These are phyloP conservation scores for Raffaelea albimanens DNA, from an alignment of 2,329 filamentous ascomycete genomes.

Conservation along the genomic window DNA sequence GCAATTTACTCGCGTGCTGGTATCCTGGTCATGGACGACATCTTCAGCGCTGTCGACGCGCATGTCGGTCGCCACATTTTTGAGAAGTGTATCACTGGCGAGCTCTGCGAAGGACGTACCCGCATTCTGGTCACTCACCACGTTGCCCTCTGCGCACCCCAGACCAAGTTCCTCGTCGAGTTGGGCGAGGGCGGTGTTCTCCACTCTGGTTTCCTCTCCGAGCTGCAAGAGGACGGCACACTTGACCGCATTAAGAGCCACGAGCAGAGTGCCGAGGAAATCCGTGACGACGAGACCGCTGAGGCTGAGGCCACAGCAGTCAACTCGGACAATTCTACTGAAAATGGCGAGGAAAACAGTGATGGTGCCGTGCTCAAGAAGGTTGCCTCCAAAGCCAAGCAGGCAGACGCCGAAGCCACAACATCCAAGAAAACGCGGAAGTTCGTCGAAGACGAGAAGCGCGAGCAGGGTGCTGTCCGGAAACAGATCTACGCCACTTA, in stretches of 20 bases:
- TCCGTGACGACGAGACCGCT: slow-evolving; percentile 34
- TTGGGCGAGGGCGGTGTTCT: slow-evolving; percentile 59
- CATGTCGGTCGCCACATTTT: slow-evolving; percentile 74
- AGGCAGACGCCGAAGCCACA: background rate
- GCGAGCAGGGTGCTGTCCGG: slow-evolving; percentile 61
- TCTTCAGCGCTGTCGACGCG: slow-evolving; percentile 74
- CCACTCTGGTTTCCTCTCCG: slow-evolving; percentile 54
- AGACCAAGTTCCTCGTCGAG: slow-evolving; percentile 65
- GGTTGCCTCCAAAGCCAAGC: slow-evolving; percentile 5
- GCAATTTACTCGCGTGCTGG: slow-evolving; percentile 72
- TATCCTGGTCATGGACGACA: slow-evolving; percentile 71
- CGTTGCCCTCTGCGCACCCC: slow-evolving; percentile 59
- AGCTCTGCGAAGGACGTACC: slow-evolving; percentile 60
- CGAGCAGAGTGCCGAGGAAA: slow-evolving; percentile 36
- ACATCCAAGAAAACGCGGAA: slow-evolving; percentile 50
- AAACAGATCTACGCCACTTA: slow-evolving; percentile 59
- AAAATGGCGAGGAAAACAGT: slow-evolving; percentile 15
- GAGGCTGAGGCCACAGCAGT: slow-evolving; percentile 32
- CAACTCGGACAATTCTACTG: slow-evolving; percentile 34
- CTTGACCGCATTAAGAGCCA: slow-evolving; percentile 48
- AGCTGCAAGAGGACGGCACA: slow-evolving; percentile 49
- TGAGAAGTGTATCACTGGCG: slow-evolving; percentile 63
- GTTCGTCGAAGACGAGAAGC: slow-evolving; percentile 68
- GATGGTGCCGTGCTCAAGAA: slow-evolving; percentile 20
- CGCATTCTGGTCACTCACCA: slow-evolving; percentile 76